Percentiles rank a stretch among this genome's conserved stretches.
Evolutionary conservation across 441 rosid genomes (phyloP).

Genomic region (Eutrema salsugineum): DNA sequence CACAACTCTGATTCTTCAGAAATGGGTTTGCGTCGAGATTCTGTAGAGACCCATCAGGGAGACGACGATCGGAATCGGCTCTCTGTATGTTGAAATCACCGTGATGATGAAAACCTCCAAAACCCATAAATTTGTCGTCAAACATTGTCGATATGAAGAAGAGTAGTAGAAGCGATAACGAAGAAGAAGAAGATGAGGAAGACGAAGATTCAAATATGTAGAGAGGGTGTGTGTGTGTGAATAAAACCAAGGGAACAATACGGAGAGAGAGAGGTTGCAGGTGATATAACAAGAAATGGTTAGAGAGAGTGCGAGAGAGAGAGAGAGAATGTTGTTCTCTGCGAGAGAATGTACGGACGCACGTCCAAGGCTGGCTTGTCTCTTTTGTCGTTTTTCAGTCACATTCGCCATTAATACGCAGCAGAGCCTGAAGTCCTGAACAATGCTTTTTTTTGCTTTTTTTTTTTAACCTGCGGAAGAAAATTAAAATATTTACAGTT

Average conservation of each 20-base stretch:
- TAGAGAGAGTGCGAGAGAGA: neutral
- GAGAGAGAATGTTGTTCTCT: constrained; percentile 6
- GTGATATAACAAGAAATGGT: constrained; percentile 7
- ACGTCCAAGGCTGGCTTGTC: constrained; percentile 13
- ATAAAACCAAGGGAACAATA: neutral
- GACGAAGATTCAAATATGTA: neutral
- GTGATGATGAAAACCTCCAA: neutral
- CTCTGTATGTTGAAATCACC: constrained; percentile 26
- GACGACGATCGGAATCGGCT: constrained; percentile 20
- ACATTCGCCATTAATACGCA: constrained; percentile 9
- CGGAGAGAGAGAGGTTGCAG: neutral
- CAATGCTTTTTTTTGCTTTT: neutral
- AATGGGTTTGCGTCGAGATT: constrained; percentile 25
- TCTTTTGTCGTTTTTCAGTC: constrained; percentile 16
- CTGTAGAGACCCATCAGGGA: constrained; percentile 33
- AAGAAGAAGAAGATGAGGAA: neutral
- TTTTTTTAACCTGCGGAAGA: neutral
- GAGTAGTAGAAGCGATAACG: neutral
- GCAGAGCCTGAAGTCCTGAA: constrained; percentile 32
- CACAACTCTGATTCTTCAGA: constrained; percentile 31
- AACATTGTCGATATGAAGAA: neutral
- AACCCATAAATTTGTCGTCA: constrained; percentile 7
- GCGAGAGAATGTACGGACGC: constrained; percentile 3
- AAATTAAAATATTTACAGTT: neutral
- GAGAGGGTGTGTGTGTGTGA: neutral